These are phyloP conservation scores for Calocybe gangraenosa DNA, from an alignment of 768 basidiomycete species.

Conservation along the genomic window DNA sequence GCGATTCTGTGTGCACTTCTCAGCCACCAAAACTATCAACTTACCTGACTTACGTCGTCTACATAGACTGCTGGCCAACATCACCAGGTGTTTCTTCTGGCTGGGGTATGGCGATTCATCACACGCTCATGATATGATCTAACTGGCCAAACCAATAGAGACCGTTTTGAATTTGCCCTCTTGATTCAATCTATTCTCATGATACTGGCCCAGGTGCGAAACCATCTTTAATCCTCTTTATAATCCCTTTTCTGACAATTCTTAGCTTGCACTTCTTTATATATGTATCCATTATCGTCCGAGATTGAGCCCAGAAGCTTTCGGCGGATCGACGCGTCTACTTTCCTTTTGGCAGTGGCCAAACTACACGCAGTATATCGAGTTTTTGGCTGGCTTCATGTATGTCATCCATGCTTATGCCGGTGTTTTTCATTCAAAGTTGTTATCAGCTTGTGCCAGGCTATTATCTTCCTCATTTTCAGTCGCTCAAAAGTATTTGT, in stretches of 20 bases:
- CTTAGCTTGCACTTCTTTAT: constrained; percentile 71
- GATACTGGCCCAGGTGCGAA: constrained; percentile 74
- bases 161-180: constrained; percentile 71
- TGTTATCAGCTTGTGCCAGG: constrained; percentile 49
- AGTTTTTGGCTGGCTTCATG: constrained; percentile 80
- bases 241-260: constrained; percentile 14
- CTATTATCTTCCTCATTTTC: constrained; percentile 74
- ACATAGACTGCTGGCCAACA: constrained; percentile 72
- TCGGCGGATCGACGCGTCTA: constrained; percentile 59
- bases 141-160: constrained; percentile 24
- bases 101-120: constrained; percentile 44
- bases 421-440: constrained; percentile 21
- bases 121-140: not conserved
- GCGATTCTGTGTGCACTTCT: constrained; percentile 61
- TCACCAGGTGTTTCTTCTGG: constrained; percentile 90
- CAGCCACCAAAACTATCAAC: not conserved
- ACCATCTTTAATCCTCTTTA: not conserved
- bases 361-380: constrained; percentile 72
- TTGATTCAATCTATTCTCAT: constrained; percentile 81
- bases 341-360: constrained; percentile 86
- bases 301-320: constrained; percentile 50
- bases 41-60: constrained; percentile 5
- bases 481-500: constrained; percentile 59
- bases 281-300: constrained; percentile 78
- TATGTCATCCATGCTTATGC: constrained; percentile 25